A percentile compares a stretch with the other conserved stretches of the same genome.
Conservation (phyloP, 148 eudicot species). For the Fagopyrum tataricum region DNA sequence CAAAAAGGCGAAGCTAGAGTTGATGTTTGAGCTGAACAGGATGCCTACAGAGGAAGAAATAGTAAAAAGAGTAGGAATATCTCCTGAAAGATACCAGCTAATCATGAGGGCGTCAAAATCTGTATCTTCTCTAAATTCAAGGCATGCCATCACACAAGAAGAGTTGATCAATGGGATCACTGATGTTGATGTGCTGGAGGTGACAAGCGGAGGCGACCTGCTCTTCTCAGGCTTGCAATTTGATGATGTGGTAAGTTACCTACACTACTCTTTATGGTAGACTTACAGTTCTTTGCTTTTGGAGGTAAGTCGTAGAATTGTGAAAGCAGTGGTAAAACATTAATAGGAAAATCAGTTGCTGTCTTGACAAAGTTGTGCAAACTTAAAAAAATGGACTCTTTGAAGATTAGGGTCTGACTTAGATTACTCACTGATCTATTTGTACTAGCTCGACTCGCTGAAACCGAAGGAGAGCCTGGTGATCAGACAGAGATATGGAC, state of each 20-base stretch:
- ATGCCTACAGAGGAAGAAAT: conserved; percentile 78
- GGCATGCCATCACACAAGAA: conserved; percentile 56
- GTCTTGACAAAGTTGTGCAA: background rate
- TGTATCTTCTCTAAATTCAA: conserved; percentile 51
- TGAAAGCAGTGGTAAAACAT: no score
- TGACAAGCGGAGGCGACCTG: conserved; percentile 68
- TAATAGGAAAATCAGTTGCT: no score
- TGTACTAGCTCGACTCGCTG: conserved; percentile 81
- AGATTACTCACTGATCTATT: background rate
- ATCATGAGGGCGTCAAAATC: conserved; percentile 73
- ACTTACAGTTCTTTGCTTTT: background rate
- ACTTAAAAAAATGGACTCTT: background rate
- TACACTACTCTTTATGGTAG: background rate
- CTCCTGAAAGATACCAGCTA: conserved; percentile 63
- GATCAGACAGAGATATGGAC: conserved; percentile 92
- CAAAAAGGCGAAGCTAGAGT: conserved; percentile 56
- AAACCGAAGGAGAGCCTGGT: conserved; percentile 97
- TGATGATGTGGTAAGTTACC: conserved; percentile 80
- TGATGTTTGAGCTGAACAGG: conserved; percentile 61
- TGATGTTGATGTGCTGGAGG: conserved; percentile 57
- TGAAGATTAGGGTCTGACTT: background rate
- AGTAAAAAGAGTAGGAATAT: conserved; percentile 49
- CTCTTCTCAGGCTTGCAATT: conserved; percentile 93
- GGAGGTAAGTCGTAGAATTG: background rate
- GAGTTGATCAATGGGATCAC: conserved; percentile 62